Conservation (phyloP, 1,284 basidiomycete species). For the Cryptococcus sp. region DNA sequence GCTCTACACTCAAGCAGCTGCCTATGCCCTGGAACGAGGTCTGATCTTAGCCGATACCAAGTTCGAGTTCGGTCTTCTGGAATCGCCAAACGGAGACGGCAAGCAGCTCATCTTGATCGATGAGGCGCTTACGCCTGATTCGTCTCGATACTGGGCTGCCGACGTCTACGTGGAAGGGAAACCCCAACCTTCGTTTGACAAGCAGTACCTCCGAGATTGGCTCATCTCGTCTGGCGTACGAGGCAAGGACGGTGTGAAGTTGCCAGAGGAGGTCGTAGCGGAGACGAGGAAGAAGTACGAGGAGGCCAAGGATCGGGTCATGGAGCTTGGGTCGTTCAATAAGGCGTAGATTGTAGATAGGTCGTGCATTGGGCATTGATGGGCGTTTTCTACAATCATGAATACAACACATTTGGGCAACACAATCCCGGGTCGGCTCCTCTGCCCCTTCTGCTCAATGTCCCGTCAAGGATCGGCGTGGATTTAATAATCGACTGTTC, state of each 20-base stretch:
- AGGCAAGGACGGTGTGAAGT: slow-evolving; percentile 68
- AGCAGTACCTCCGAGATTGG: slow-evolving; percentile 94
- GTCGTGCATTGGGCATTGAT: too few relatives aligned
- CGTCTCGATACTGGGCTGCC: slow-evolving; percentile 91
- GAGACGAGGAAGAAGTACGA: slow-evolving; percentile 72
- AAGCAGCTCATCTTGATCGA: slow-evolving; percentile 79
- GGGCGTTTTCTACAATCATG: too few relatives aligned
- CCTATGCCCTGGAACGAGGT: slow-evolving; percentile 70
- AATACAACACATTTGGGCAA: too few relatives aligned
- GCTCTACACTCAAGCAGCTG: slow-evolving; percentile 61
- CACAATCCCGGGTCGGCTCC: too few relatives aligned
- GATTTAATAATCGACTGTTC: too few relatives aligned
- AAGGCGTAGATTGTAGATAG: neutral
- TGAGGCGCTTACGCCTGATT: slow-evolving; percentile 94
- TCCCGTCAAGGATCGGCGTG: too few relatives aligned
- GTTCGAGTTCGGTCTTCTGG: slow-evolving; percentile 75
- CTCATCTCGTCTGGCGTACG: slow-evolving; percentile 64
- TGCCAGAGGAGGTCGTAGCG: slow-evolving; percentile 67
- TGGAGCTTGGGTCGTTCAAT: slow-evolving; percentile 38
- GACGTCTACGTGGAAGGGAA: slow-evolving; percentile 67
- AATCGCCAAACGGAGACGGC: slow-evolving; percentile 19
- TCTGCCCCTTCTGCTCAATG: too few relatives aligned
- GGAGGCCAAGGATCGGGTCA: slow-evolving; percentile 68
- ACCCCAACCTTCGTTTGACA: slow-evolving; percentile 87
- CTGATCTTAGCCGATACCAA: slow-evolving; percentile 95